Evolutionary conservation across 208 protist genomes (phyloP).

Genomic region (Sergeia podlipaevii): DNA sequence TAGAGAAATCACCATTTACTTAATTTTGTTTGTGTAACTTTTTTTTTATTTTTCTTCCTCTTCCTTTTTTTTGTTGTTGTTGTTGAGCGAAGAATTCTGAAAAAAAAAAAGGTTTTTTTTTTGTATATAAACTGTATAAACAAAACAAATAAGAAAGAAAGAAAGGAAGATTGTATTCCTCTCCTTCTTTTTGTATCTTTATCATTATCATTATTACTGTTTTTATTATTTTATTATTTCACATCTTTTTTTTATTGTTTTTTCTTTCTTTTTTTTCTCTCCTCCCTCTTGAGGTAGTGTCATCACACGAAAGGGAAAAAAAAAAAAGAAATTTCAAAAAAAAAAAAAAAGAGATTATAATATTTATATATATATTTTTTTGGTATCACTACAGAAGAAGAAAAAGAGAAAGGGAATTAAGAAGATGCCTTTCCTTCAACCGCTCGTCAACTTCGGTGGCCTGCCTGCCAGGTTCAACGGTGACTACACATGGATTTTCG

Average conservation of each 20-base stretch:
- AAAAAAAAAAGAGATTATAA: too few relatives aligned
- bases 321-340: too few relatives aligned
- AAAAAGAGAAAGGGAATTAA: neutral
- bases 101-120: too few relatives aligned
- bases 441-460: neutral
- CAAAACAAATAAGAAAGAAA: too few relatives aligned
- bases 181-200: neutral
- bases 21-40: neutral
- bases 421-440: neutral
- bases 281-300: neutral
- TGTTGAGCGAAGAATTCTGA: too few relatives aligned
- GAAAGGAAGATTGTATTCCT: conserved; percentile 1
- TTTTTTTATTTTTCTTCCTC: conserved; percentile 2
- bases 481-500: conserved; percentile 7
- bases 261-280: neutral
- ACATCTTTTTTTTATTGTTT: neutral
- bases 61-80: neutral
- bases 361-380: neutral
- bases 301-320: too few relatives aligned
- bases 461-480: neutral
- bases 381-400: neutral
- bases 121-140: too few relatives aligned
- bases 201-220: neutral
- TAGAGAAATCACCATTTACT: too few relatives aligned
- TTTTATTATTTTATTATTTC: neutral